Evolutionary conservation across 2,329 filamentous ascomycete genomes (phyloP), one percentile per base, ranked within the genome.

Genomic region (Apiospora pterosperma): DNA sequence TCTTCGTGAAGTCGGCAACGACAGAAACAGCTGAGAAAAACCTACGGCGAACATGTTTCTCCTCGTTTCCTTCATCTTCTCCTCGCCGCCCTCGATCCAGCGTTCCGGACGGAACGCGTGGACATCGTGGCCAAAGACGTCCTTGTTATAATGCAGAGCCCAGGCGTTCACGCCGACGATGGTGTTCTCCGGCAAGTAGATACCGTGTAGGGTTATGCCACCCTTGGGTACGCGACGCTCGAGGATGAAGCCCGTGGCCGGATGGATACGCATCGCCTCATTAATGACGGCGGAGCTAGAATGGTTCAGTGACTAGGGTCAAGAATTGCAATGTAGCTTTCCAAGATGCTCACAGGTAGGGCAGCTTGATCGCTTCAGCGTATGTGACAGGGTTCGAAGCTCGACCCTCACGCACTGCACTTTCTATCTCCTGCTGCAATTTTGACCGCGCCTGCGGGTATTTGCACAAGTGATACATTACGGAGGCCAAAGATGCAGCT

Each of bases 231-330:
- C 82, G 0, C 79, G 75, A 5, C 84, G 77, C 70, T 81, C 81
- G n/a, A 86, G 72, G 3, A 82, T 80, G 12, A 85, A 71, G 4
- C 81, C 83, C 0, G 79, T 78, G 0, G 82, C 80, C 1, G 84
- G 78, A 61, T 84, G 81, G 23, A 87, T 73, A 16, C 85, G 79
- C 21, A 86, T 71, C 0, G 81, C 80, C 69, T 87, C 84, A 62
- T 85, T 84, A 42, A 87, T 80, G 3, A 82, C 79, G 0, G 83
- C 84, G 65, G 86, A 34, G 36, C 55, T 59, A 23, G 21, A 23
- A 52, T 21, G 11, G 8, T 8, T 8, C 12, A 19, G 38, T 41
- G 11, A 41, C 8, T 12, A 23, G 8, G 42, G 23, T 23, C 42
- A 52, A 8, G 11, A 12, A 12, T 21, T 12, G 10, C 8, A 52